Evolutionary conservation across 2,329 filamentous ascomycete species (phyloP), one percentile per base, ranked within the genome.

Genomic region (Akanthomyces lecanii): DNA sequence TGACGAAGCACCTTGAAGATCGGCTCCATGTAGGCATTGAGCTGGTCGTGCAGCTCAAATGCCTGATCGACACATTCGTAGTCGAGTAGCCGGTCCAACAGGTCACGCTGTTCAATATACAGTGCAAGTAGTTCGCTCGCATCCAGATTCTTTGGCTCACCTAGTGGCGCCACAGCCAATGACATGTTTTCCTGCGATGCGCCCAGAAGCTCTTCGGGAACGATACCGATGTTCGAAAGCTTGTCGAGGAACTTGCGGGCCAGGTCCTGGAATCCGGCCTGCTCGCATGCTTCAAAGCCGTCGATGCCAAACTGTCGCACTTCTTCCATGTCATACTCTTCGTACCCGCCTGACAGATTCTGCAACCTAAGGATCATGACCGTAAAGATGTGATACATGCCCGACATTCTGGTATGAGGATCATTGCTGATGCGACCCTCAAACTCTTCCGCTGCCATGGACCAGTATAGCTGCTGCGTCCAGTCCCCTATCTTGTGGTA

Each of bases 241-340:
- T 58, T 36, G 14, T 47, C 44, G 3, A 48, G n/a, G 11, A 58
- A 58, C 11, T 11, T 48, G 10, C 18, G 55, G n/a, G 55, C 55
- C 55, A 58, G 23, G 14, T 58, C 55, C 11, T 48, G 25, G 55
- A 48, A 58, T 5, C 55, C 55, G 14, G 55, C 55, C 8, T 58
- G 42, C 10, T 48, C 28, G 28, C 42, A 36, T 6, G 55, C 55
- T 23, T 58, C 42, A 28, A 48, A 58, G 28, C 55, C 55, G 3
- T 58, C 44, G 10, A 58, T 48, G 18, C 55, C 55, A 25, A 36
- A 58, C 30, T 58, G 42, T 44, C 48, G 55, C 44, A 48, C 55
- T 12, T 7, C 28, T 10, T 48, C 44, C 4, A 23, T 11, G 30
- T 58, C 55, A 28, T 33, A 8, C 16, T 47, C 28, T 7, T 33